Evolutionary conservation across 2,329 filamentous ascomycete genomes (phyloP), one percentile per base, ranked within the genome.

Genomic region (Sphaerostilbella broomeana): DNA sequence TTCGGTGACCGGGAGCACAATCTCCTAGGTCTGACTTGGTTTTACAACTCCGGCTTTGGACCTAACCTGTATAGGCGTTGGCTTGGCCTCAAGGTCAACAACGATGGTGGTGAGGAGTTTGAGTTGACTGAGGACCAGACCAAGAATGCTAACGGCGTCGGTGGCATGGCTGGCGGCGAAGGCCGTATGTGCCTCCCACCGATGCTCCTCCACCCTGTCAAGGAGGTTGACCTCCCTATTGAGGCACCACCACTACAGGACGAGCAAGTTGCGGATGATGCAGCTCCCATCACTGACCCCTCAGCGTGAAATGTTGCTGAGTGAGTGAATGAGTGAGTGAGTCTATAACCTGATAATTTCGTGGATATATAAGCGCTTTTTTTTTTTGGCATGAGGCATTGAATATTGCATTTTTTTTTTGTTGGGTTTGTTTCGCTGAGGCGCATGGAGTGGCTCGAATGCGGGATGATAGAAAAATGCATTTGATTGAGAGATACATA

Each of bases 1-100:
- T 90, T 86, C 55, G 86, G 85, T 25, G 85, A 92, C 50, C 73
- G 86, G 13, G 89, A 95, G 64, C 86, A 92, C 61, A 95, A 95
- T 60, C 82, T 95, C 56, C 72, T 74, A 38, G 88, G 89, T 1
- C 79, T 87, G 54, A 87, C 81, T 15, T 97, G 88, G 88, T 95
- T 92, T 62, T 95, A 94, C 62, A 86, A 88, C 50, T 83, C 84
- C 0, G 79, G 80, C 1, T 95, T 95, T 56, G 80, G 85, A 6
- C 75, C 80, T 3, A 86, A 86, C 47, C 55, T 97, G 54, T 95
- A 92, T 69, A 73, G 79, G 35, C 73, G 87, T 45, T 97, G 90
- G 90, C 65, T 95, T 24, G 89, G 88, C 2, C 78, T 90, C 53
- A 78, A 76, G 48, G 82, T 90, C 24, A 79, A 86, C 56, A 84